phyloP scores from a whole-genome alignment of 176 grass and related monocot species.

The Pontederia crassipes region DNA sequence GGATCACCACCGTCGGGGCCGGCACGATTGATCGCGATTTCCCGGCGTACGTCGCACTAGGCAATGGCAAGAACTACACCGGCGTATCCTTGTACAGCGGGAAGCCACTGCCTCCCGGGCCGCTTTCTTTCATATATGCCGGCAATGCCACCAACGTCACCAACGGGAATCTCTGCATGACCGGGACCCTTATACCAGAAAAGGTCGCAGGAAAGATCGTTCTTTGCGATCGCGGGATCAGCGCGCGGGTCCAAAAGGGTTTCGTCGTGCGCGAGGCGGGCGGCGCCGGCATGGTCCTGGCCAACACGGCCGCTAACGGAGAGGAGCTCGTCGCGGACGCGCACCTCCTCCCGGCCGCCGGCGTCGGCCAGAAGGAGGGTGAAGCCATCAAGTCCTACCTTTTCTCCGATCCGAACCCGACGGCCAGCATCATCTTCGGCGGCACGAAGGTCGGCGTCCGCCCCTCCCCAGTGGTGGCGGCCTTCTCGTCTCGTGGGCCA shows the following conservation, averaged over 20 bases:
- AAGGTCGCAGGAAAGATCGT: conserved; percentile 87
- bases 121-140: conserved; percentile 48
- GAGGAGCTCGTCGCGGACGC: conserved; percentile 85
- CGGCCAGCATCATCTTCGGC: conserved; percentile 45
- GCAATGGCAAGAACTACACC: conserved; percentile 63
- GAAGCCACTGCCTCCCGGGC: conserved; percentile 28
- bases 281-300: conserved; percentile 68
- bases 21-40: conserved; percentile 79
- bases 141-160: conserved; percentile 72
- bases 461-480: conserved; percentile 57
- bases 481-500: conserved; percentile 81
- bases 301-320: conserved; percentile 75
- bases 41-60: conserved; percentile 71
- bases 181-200: conserved; percentile 44
- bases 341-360: conserved; percentile 66
- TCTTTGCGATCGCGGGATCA: conserved; percentile 68
- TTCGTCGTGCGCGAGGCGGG: conserved; percentile 60
- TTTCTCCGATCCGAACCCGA: conserved; percentile 25
- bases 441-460: conserved; percentile 57
- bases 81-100: conserved; percentile 73
- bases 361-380: conserved; percentile 46
- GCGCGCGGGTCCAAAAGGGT: conserved; percentile 70
- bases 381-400: conserved; percentile 48
- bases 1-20: conserved; percentile 74
- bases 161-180: conserved; percentile 72